phyloP scores from a whole-genome alignment of 371 early-diverging fungal genomes.

The Mucor irregularis region DNA sequence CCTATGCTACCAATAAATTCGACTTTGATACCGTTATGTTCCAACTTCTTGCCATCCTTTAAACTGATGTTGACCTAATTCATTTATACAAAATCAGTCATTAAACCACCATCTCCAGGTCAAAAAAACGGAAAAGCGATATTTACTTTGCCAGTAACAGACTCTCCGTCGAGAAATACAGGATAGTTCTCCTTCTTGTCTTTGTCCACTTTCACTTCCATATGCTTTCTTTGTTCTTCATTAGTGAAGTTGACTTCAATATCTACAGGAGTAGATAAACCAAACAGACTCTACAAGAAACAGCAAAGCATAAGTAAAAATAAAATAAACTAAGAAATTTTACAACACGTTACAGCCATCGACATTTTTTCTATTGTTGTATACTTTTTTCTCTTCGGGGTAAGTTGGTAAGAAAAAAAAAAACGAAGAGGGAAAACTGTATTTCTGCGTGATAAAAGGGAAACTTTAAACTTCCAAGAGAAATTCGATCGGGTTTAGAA shows the following conservation, averaged over 20 bases:
- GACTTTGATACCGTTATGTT: slow-evolving; percentile 96
- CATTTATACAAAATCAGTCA: not conserved
- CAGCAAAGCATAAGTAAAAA: not conserved
- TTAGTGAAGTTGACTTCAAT: slow-evolving; percentile 81
- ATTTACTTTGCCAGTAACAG: slow-evolving; percentile 90
- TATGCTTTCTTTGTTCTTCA: slow-evolving; percentile 75
- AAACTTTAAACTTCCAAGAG: too few relatives aligned
- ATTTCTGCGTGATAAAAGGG: too few relatives aligned
- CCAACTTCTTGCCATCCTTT: slow-evolving; percentile 88
- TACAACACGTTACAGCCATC: slow-evolving; percentile 42
- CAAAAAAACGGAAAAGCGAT: not conserved
- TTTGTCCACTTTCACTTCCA: slow-evolving; percentile 81
- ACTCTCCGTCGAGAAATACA: slow-evolving; percentile 96
- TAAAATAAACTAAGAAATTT: not conserved
- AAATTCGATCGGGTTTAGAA: too few relatives aligned
- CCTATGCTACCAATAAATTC: slow-evolving; percentile 97
- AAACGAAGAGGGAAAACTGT: too few relatives aligned
- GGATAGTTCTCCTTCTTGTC: slow-evolving; percentile 85
- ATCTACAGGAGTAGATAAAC: slow-evolving; percentile 84
- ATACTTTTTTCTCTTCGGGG: not conserved
- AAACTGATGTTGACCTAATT: slow-evolving; percentile 86
- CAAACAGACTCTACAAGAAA: slow-evolving; percentile 71
- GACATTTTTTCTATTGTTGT: slow-evolving; percentile 24
- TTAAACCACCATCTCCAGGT: not conserved
- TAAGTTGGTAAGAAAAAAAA: too few relatives aligned